Evolutionary conservation across 2,329 filamentous ascomycete species (phyloP), one percentile per base, ranked within the genome.

Genomic region (Fusarium duplospermum): DNA sequence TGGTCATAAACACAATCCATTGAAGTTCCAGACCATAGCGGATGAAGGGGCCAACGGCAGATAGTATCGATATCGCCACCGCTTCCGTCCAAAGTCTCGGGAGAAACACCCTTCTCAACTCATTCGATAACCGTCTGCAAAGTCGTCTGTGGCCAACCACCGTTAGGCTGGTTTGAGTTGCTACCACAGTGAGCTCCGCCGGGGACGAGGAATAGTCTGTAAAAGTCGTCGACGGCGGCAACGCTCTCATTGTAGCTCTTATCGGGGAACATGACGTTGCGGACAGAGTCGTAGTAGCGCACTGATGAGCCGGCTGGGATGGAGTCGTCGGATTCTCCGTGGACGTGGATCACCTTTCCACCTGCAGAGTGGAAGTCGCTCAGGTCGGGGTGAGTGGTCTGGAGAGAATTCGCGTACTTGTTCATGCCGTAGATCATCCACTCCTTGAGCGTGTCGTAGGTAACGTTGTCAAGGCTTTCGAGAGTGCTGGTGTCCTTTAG

Each of bases 121-220:
- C 87, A 93, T 77, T 93, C 90, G 78, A 94, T 93, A 20, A 91
- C 90, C 3, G 91, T 93, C 3, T 91, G 89, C 80, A 93, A 90
- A 47, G 93, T 91, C 6, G 90, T 90, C 70, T 90, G 86, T 0
- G 85, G 86, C 74, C 82, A 87, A 0, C 84, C 83, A 0, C 83
- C 84, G 0, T 47, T 36, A 8, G 85, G 85, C 80, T 87, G 84
- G 1, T 84, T 79, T 6, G 78, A 66, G 79, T 88, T 89, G 36
- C 80, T 76, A 0, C 82, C 80, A 71, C 88, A 90, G 80, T 89
- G 88, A 1, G 81, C 87, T 0, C 85, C 88, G 27, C 88, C 88
- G 0, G 88, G 88, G 22, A 90, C 76, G 0, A 89, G 83, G 80
- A 86, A 90, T 42, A 90, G 82, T 62, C 86, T 84, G 79, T 89